A percentile compares a stretch with the other conserved stretches of the same genome.
phyloP scores from a whole-genome alignment of 1,284 basidiomycete species.

The Ceratorhiza oryzae-sativae region DNA sequence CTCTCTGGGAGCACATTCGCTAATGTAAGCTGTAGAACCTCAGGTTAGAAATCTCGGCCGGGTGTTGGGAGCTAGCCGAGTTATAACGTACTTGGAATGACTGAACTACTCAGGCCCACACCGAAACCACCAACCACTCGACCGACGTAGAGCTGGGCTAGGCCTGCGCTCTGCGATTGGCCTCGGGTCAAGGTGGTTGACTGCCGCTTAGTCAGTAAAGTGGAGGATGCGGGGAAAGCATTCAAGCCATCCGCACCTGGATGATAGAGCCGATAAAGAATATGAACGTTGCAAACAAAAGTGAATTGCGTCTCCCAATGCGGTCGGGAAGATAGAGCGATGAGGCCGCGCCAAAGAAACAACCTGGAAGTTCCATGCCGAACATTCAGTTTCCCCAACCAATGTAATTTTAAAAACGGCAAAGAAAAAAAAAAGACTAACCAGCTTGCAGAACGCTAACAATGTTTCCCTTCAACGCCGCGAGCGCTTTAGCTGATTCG shows the following conservation, averaged over 20 bases:
- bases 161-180: conserved; percentile 40
- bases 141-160: conserved; percentile 47
- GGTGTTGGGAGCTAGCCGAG: not conserved
- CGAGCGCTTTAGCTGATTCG: conserved; percentile 34
- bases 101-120: conserved; percentile 38
- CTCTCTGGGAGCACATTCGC: conserved; percentile 40
- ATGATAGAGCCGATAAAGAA: conserved; percentile 48
- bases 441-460: conserved; percentile 43
- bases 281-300: conserved; percentile 45
- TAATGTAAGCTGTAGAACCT: conserved; percentile 34
- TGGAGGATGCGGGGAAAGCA: not conserved
- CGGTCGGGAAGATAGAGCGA: conserved; percentile 45
- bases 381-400: conserved; percentile 11
- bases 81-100: conserved; percentile 40
- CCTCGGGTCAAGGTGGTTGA: conserved; percentile 25
- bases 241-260: conserved; percentile 42
- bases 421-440: conserved; percentile 13
- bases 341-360: conserved; percentile 47
- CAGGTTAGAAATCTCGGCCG: not conserved
- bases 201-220: conserved; percentile 30
- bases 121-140: conserved; percentile 44
- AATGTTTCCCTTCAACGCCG: conserved; percentile 46
- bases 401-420: not conserved
- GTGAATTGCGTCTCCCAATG: conserved; percentile 45
- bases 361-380: conserved; percentile 28